Base-by-base conservation (phyloP, 2,329 filamentous ascomycete species). In the Diaporthe capsici region DNA sequence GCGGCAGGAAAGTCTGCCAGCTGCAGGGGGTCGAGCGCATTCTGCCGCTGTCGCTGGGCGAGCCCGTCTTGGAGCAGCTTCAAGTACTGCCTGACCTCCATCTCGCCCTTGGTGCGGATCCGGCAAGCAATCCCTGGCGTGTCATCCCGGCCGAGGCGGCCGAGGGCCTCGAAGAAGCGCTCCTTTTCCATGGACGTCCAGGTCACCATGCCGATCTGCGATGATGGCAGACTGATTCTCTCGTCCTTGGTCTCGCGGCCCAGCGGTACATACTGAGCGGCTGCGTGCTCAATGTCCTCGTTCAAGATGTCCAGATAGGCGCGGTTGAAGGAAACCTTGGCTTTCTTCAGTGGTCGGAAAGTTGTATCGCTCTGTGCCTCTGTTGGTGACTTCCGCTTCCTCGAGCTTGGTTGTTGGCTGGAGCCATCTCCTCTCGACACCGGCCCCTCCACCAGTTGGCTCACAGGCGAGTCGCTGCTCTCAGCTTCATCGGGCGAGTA, bases 111-210 rank as follows among this genome's bases (percentile, higher is more conserved):
- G 47, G 91, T 93, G 0, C 87, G 87, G 22, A 98, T 86, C 0
- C 89, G 87, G 12, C 84, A 80, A 1, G 94, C 88, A 73, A 98
- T 93, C 1, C 88, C 90, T 2, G 84, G 84, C 0, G 93, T 79
- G 76, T 95, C 86, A 79, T 91, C 89, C 71, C 86, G 89, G 0
- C 95, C 95, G 2, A 93, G 87, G 0, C 90, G 90, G 1, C 88
- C 86, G 4, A 97, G 82, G 0, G 90, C 89, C 20, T 89, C 86
- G 82, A 95, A 98, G 75, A 98, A 90, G 0, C 86, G 79, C 1
- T 89, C 85, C 81, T 98, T 98, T 81, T 98, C 96, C 1, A 85
- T 79, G 0, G 88, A 76, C 0, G 90, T 92, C 96, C 96, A 98
- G 15, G 84, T 79, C 0, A 92, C 91, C 37, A 91, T 87, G 31